A percentile compares a stretch with the other conserved stretches of the same genome.
phyloP scores from a whole-genome alignment of 805 yeast species.

The Candida ovalis region DNA sequence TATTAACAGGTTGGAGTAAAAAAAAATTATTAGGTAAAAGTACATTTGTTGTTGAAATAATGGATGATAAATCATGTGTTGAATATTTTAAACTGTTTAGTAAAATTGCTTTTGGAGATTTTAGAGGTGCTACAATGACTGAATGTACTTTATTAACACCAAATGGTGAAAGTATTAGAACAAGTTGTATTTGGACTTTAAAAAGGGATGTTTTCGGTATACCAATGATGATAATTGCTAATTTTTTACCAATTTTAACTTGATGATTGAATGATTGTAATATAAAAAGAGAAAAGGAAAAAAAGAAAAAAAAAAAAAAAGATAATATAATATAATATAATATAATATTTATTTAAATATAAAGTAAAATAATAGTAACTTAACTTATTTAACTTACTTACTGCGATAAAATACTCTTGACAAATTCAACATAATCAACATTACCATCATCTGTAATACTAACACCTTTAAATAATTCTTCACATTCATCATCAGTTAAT shows the following conservation, averaged over 20 bases:
- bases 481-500: conserved; percentile 85
- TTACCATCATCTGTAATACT: conserved; percentile 90
- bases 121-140: conserved; percentile 83
- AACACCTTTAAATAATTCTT: conserved; percentile 93
- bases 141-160: conserved; percentile 74
- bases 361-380: not conserved
- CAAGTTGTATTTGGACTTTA: conserved; percentile 88
- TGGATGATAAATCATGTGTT: conserved; percentile 83
- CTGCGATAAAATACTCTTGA: conserved; percentile 89
- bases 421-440: conserved; percentile 92
- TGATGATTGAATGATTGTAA: conserved; percentile 8
- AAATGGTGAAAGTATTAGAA: conserved; percentile 51
- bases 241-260: conserved; percentile 73
- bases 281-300: not conserved
- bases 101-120: conserved; percentile 86
- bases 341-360: not conserved
- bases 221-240: conserved; percentile 96
- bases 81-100: conserved; percentile 85
- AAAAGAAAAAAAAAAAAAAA: not conserved
- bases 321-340: conserved; percentile 1
- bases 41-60: conserved; percentile 73
- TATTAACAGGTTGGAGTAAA: conserved; percentile 85
- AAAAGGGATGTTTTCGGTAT: conserved; percentile 94
- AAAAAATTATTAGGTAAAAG: conserved; percentile 62
- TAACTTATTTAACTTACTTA: conserved; percentile 28